Base-by-base conservation (phyloP, 2,329 filamentous ascomycete species). In the Talaromyces sp. region DNA sequence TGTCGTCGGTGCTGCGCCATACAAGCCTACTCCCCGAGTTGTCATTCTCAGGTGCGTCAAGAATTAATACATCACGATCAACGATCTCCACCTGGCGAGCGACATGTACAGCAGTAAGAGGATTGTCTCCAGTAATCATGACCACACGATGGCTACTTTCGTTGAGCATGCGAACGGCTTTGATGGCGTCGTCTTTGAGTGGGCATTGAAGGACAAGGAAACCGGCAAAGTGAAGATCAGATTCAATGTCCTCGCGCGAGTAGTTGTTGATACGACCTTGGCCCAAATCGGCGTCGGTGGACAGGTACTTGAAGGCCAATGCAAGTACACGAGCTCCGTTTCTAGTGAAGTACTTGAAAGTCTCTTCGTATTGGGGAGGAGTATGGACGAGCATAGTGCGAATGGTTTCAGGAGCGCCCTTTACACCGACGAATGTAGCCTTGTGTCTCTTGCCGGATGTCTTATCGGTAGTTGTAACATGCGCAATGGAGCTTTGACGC, bases 121-220 rank as follows among this genome's bases (percentile, higher is more conserved):
- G 93, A 75, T 99, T 99, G 76, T 99, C 95, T 73, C 95, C 95
- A 64, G 95, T 99, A 68, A 99, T 99, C 95, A 99, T 99, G 69
- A 99, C 90, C 54, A 96, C 92, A 69, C 95, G 91, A 77, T 99
- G 95, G 79, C 93, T 98, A 78, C 93, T 98, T 81, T 99, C 95
- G 73, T 97, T 99, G 69, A 99, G 84, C 92, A 98, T 97, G 67
- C 90, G 91, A 44, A 99, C 91, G 42, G 95, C 88, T 75, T 95
- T 88, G 78, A 96, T 90, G 54, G 95, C 95, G 75, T 99, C 95
- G 28, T 96, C 93, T 79, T 99, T 99, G 63, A 99, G 83, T 5
- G 95, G 95, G 71, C 92, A 97, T 76, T 97, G 93, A 33, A 99
- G 82, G 58, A 99, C 92, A 66, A 99, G 81, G 81, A 99, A 99